Evolutionary conservation across 345 rosid species (phyloP), one percentile per base, ranked within the genome.

Genomic region (Eucalyptus microcorys): DNA sequence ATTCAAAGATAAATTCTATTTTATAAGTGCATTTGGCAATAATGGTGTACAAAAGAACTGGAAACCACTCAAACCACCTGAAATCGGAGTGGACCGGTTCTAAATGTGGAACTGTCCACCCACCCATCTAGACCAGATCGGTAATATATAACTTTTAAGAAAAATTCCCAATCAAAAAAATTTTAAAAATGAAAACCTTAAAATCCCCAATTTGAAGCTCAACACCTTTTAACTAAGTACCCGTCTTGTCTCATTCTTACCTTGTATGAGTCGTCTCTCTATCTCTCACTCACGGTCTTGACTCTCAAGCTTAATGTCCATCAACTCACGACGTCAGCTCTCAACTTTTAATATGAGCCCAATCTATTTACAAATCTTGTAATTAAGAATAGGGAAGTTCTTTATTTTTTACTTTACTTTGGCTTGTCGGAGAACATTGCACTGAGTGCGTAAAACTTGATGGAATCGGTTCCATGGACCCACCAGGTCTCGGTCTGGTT

Each of bases 381-480:
- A 52, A 52, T 19, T 52, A 19, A 52, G 10, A 52, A 52, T 52
- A 7, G 2, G 10, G 2, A 52, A 7, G 10, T 19, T 52, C 24
- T 52, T 52, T 52, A 7, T 52, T 52, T 52, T 52, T 52, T 52
- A 1, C 24, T 52, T 52, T 52, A 19, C 0, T 52, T 52, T 52
- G 57, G 57, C 0, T 52, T 19, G 24, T 52, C 0, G 2, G 26
- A 52, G 0, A 19, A 17, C 0, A 2, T 21, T 21, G 2, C 24
- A 3, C 0, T 7, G 8, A 50, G 0, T 50, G 22, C 0, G 8
- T 7, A 2, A 50, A 50, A 0, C 0, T 50, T 0, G 22, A 6
- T 50, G 0, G 4, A 17, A 50, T 50, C 22, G 0, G 4, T 50
- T 50, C 4, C 0, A 7, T 50, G 22, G 22, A 50, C 8, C 3